Base-by-base conservation (phyloP, 2,329 filamentous ascomycete genomes). In the Pseudogymnoascus sp. region DNA sequence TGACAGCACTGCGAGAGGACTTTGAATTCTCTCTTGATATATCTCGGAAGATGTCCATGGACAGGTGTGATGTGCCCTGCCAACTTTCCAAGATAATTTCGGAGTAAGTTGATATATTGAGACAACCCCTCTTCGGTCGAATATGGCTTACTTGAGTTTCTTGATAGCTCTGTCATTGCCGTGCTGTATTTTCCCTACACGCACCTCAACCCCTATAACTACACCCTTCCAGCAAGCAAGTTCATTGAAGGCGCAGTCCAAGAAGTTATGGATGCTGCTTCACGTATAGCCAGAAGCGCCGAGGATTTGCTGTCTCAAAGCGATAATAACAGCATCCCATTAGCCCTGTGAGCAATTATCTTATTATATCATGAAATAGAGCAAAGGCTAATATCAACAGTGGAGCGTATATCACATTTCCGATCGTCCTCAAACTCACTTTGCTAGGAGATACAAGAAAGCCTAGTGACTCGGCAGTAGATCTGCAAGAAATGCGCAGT, bases 231-330 rank as follows among this genome's bases (percentile, higher is more conserved):
- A 11, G 47, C 47, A 3, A 54, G 47, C 29, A 54, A 54, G 29
- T 54, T 54, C 15, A 54, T 54, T 33, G 58, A 60, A 60, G 41
- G 37, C 21, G 58, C 58, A 21, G 26, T 60, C 3, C 17, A 41
- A 9, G 37, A 41, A n/a, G 58, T 60, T n/a, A 60, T 40, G 35
- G 36, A 41, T 29, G 36, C 58, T 5, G 58, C 41, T 11, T 39
- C 58, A n/a, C 31, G 41, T 41, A 60, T 60, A 41, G 58, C 58
- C 41, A 60, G 35, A 21, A 41, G 58, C 24, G 41, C 36, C 15
- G 58, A 60, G 24, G 37, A 37, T 4, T 33, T 60, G 24, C 13
- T 31, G 17, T 60, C 37, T 44, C 37, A 31, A 17, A 29, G 26
- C 7, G 58, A 60, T n/a, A 41, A 40, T 31, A 60, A 47, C 21